Conservation (phyloP, 2,329 filamentous ascomycete species). For the Neofusicoccum laricinum region DNA sequence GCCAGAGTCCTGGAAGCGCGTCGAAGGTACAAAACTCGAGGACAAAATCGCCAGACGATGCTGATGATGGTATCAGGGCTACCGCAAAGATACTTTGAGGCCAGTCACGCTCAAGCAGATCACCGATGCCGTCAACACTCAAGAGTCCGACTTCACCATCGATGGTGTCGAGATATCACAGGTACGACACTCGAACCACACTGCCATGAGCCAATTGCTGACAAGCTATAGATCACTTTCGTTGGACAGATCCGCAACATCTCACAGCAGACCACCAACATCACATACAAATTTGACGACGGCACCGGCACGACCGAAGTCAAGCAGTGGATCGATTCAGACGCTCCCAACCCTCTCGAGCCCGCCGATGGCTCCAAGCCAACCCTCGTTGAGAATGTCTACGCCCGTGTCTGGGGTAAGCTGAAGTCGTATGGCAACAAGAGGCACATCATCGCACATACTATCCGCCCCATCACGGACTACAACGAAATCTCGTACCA, state of each 20-base stretch:
- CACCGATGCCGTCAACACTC: slow-evolving; percentile 72
- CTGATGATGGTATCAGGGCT: slow-evolving; percentile 44
- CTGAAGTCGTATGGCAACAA: slow-evolving; percentile 83
- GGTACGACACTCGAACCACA: slow-evolving; percentile 31
- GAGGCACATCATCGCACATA: slow-evolving; percentile 74
- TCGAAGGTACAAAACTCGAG: slow-evolving; percentile 22
- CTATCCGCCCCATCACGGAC: slow-evolving; percentile 75
- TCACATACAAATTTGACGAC: slow-evolving; percentile 91
- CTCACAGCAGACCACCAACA: slow-evolving; percentile 82
- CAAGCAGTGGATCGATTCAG: slow-evolving; percentile 77
- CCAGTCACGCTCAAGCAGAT: slow-evolving; percentile 96
- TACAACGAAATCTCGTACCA: slow-evolving; percentile 94
- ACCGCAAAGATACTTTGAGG: slow-evolving; percentile 80
- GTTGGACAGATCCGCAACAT: slow-evolving; percentile 89
- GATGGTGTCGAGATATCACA: slow-evolving; percentile 70
- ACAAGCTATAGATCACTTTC: slow-evolving; percentile 67
- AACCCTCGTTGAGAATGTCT: slow-evolving; percentile 68
- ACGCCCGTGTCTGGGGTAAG: slow-evolving; percentile 82
- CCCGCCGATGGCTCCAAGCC: slow-evolving; percentile 46
- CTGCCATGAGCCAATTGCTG: slow-evolving; percentile 5
- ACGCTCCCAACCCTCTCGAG: slow-evolving; percentile 49
- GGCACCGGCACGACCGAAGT: slow-evolving; percentile 91
- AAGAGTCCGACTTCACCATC: slow-evolving; percentile 75
- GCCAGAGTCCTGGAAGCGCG: slow-evolving; percentile 41
- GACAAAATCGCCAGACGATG: background rate